These are phyloP conservation scores for Hansenula anomala DNA, from an alignment of 1,139 yeast species.

Conservation along the genomic window DNA sequence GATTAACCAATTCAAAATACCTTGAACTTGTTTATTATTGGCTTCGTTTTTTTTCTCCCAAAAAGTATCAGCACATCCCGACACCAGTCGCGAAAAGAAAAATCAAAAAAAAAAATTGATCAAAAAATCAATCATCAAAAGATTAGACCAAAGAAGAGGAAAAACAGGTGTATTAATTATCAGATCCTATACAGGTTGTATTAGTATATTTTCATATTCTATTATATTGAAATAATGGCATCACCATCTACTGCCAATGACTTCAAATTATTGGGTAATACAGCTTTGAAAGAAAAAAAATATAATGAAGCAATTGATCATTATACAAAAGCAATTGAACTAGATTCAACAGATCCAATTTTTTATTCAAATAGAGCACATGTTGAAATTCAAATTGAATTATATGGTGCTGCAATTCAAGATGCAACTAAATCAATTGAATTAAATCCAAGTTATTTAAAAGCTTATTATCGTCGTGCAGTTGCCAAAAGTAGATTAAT, in stretches of 20 bases:
- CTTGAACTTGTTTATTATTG: too few relatives aligned
- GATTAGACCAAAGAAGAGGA: too few relatives aligned
- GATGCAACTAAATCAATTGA: constrained; percentile 74
- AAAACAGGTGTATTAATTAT: too few relatives aligned
- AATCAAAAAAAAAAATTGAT: too few relatives aligned
- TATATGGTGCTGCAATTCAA: constrained; percentile 75
- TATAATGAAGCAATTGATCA: constrained; percentile 63
- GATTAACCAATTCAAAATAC: too few relatives aligned
- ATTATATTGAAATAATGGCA: too few relatives aligned
- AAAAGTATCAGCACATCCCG: too few relatives aligned
- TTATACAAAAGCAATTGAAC: constrained; percentile 74
- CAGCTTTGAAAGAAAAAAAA: constrained; percentile 56
- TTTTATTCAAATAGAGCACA: constrained; percentile 87
- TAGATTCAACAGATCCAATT: constrained; percentile 64
- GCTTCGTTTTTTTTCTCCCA: too few relatives aligned
- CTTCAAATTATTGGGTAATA: constrained; percentile 71
- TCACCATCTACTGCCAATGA: constrained; percentile 20
- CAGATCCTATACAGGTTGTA: too few relatives aligned
- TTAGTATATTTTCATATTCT: too few relatives aligned
- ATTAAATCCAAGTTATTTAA: constrained; percentile 62
- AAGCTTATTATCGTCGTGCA: constrained; percentile 81
- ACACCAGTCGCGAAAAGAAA: too few relatives aligned
- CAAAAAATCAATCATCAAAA: background rate
- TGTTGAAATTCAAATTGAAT: constrained; percentile 80
- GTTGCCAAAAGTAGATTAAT: constrained; percentile 74